Base-by-base conservation (phyloP, 2,329 filamentous ascomycete genomes). In the Diplodia sapinea region DNA sequence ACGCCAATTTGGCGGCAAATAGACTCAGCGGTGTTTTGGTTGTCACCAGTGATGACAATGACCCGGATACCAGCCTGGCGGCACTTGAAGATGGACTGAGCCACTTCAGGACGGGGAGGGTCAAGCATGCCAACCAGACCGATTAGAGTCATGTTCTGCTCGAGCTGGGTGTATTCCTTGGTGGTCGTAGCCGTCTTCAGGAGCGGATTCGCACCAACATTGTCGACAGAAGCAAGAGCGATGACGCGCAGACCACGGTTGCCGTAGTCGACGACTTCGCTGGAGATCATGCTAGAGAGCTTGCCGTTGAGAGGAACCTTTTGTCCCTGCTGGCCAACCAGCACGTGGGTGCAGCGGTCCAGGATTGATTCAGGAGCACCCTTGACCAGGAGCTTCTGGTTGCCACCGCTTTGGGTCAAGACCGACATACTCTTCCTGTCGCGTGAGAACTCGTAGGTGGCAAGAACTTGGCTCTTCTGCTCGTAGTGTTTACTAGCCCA, bases 401-500 rank as follows among this genome's bases (percentile, higher is more conserved):
- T 80, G 61, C 85, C 83, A 67, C 87, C 89, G 66, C 86, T 85
- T 71, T 90, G 86, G 70, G 96, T 92, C 68, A 98, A 83, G 43
- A 99, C 96, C 57, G 95, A 99, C 95, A 99, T 99, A 81, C 94
- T 98, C 87, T 99, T 99, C 70, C 95, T 89, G 80, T 99, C 95
- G 73, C 95, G 89, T 1, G 95, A 98, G 81, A 99, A 99, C 78
- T 99, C 95, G 74, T 93, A 99, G 12, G 93, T 97, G 9, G 94
- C 90, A 67, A 97, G 85, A 51, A 91, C 88, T 64, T 88, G 88
- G 61, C 89, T 87, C 72, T 87, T 86, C 72, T 88, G 85, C 81
- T 96, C 94, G 78, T 97, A 97, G 81, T 89, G 89, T 71, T 89
- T 86, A 82, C 93, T 98, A 68, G 93, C 89, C 74, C 90, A 87